Evolutionary conservation across 2,329 filamentous ascomycete genomes (phyloP), one percentile per base, ranked within the genome.

Genomic region (Trichoderma sp.): DNA sequence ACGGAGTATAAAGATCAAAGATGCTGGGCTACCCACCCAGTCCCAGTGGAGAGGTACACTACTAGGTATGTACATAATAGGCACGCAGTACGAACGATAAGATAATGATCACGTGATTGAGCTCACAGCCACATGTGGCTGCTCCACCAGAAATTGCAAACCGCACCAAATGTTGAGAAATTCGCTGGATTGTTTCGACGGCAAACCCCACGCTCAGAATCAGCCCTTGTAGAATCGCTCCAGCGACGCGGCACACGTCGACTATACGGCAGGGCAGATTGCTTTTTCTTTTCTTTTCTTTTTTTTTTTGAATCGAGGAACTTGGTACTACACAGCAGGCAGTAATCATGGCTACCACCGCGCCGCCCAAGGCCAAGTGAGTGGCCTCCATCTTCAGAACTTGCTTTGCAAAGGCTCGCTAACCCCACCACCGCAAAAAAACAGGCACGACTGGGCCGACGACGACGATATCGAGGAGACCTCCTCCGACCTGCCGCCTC

Each of bases 401-500:
- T 42, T 35, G 45, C 54, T 59, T 67, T 42, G 29, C 50, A 17
- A 37, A 50, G 53, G 37, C 61, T 75, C 69, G 73, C 77, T 80
- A 75, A 80, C 78, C 76, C 77, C 78, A 78, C 76, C 73, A 77
- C 74, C 60, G 25, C 72, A n/a, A n/a, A 45, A 65, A 75, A 82
- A 64, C 70, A 84, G 84, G 79, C 83, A 85, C 74, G 94, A 97
- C 86, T 98, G 94, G 94, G 94, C 95, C 79, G 95, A 98, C 84
- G 92, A 95, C 79, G 93, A 97, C 79, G 92, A 94, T 77, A 90
- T 93, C 82, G 91, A 95, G 81, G 88, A 91, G 83, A 84, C 87
- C 73, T 76, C 80, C 73, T 80, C 81, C 72, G 86, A 88, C 68
- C 91, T 99, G 75, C 95, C 95, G 70, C 87, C 92, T 74, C 89